Evolutionary conservation across 2,329 filamentous ascomycete species (phyloP).

Genomic region (Knufia petricola): DNA sequence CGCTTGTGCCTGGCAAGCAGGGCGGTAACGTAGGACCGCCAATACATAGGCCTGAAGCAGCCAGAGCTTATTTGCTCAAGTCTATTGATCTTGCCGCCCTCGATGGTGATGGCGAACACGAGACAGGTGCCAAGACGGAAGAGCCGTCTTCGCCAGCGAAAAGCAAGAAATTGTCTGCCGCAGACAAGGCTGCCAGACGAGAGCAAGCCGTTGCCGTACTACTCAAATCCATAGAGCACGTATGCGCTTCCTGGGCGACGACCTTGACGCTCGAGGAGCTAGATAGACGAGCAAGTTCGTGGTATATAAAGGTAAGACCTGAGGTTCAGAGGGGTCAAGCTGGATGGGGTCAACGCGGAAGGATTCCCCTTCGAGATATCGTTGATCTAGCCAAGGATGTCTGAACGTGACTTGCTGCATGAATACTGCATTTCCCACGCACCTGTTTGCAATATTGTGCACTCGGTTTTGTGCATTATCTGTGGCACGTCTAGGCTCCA

Average conservation of each 20-base stretch:
- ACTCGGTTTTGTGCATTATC: too few species aligned
- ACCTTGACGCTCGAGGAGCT: slow-evolving; percentile 56
- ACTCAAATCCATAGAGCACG: slow-evolving; percentile 59
- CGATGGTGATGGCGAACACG: slow-evolving; percentile 13
- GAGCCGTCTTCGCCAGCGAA: background rate
- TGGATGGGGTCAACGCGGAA: slow-evolving; percentile 77
- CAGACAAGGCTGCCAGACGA: slow-evolving; percentile 51
- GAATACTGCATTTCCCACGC: background rate
- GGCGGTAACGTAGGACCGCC: slow-evolving; percentile 46
- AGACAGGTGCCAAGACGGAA: background rate
- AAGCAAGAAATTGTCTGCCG: slow-evolving; percentile 39
- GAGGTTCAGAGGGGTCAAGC: slow-evolving; percentile 63
- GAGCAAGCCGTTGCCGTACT: slow-evolving; percentile 60
- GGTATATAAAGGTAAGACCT: slow-evolving; percentile 70
- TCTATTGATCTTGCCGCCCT: slow-evolving; percentile 29
- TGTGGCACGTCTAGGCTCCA: too few species aligned
- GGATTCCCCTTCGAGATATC: slow-evolving; percentile 57
- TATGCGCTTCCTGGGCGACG: slow-evolving; percentile 66
- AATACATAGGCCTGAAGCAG: slow-evolving; percentile 64
- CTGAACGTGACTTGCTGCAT: background rate
- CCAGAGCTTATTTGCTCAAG: slow-evolving; percentile 48
- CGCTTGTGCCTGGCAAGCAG: slow-evolving; percentile 16
- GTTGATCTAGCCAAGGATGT: slow-evolving; percentile 33
- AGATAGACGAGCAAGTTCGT: slow-evolving; percentile 66
- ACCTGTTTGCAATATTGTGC: background rate